These are phyloP conservation scores for Fonsecaea multimorphosa DNA, from an alignment of 2,329 filamentous ascomycete species.

Conservation along the genomic window DNA sequence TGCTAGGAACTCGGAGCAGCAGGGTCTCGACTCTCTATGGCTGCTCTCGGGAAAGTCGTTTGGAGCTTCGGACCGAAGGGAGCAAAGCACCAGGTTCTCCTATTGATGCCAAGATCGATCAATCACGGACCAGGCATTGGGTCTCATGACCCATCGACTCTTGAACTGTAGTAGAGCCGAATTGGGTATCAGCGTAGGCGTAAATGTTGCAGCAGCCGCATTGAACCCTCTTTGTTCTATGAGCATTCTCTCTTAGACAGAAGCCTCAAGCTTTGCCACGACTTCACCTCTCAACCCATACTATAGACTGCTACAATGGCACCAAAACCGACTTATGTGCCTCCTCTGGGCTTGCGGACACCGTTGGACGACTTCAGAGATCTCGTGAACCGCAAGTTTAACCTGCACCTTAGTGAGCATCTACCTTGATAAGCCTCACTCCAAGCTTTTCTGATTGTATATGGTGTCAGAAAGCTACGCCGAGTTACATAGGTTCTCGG, in stretches of 20 bases:
- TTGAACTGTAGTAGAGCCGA: too few species aligned
- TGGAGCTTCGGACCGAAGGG: not conserved
- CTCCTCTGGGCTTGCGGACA: not conserved
- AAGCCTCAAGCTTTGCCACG: not conserved
- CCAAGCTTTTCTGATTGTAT: not conserved
- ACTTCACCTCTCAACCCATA: not conserved
- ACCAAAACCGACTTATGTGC: constrained; percentile 1
- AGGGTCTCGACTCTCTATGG: not conserved
- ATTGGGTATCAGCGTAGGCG: too few species aligned
- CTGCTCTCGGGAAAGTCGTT: not conserved
- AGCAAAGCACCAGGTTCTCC: not conserved
- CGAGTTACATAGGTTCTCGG: constrained; percentile 49
- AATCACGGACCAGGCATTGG: too few species aligned
- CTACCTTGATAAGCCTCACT: not conserved
- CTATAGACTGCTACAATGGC: not conserved
- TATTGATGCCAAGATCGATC: not conserved
- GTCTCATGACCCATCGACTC: too few species aligned
- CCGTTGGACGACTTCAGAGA: constrained; percentile 1
- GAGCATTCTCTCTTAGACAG: not conserved
- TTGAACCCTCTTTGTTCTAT: too few species aligned
- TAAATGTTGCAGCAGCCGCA: too few species aligned
- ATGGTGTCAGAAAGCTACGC: constrained; percentile 33
- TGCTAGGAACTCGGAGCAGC: too few species aligned
- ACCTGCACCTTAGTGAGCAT: not conserved
- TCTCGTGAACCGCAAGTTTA: not conserved